Base-by-base conservation (phyloP, 441 rosid species). In the Aquilaria agallochum region DNA sequence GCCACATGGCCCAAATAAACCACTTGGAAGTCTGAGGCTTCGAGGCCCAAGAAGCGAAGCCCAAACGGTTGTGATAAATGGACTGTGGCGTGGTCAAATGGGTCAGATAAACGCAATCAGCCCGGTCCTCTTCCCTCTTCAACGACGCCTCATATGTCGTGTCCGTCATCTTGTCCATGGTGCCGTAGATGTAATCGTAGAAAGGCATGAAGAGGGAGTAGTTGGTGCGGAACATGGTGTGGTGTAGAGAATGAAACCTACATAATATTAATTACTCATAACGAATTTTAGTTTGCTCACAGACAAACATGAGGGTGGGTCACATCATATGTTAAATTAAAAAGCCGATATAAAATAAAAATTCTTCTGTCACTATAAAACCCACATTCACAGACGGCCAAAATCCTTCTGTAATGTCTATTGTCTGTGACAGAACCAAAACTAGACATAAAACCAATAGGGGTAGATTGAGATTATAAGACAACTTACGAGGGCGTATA, bases 141-240 rank as follows among this genome's bases (percentile, higher is more conserved):
- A 80, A 54, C 0, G 92, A 75, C 12, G 60, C 48, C 56, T 78
- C 75, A 13, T 85, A 64, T 53, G 78, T 27, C 0, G 53, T 15
- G 68, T 85, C 86, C 0, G 76, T 53, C 5, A 75, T 70, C 53
- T 67, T 74, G 76, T 90, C 97, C 51, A 70, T 60, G 2, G 92
- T 88, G 5, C 72, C 75, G 5, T 85, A 83, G 2, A 83, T 64
- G 63, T 77, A 85, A 65, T 88, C 95, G 34, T 85, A 85, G 14
- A 88, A 34, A 8, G 95, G 95, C 87, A 82, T 81, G 75, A 83
- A 85, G 2, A 88, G 80, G 1, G 76, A 75, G 68, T 83, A 85
- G 64, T 83, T 85, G 5, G 84, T 78, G 34, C 80, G 82, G 54
- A 85, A 85, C 49, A 83, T 79, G 0, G 95, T 88, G 68, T 88